Base-by-base conservation (phyloP, 2,329 filamentous ascomycete species). In the Arachnomyces sp. region DNA sequence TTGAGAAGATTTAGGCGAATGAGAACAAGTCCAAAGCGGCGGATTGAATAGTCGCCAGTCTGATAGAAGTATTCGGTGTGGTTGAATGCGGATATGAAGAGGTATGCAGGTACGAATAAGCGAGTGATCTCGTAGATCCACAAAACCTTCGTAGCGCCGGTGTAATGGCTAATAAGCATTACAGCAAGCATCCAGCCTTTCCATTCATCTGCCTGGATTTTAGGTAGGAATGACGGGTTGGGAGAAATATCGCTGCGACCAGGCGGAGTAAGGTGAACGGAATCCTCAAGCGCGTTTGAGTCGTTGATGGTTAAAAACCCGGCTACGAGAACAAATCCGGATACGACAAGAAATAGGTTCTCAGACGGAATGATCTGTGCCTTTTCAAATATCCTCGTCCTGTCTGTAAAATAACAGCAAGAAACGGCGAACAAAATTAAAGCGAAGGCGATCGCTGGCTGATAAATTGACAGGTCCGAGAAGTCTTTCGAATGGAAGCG, bases 181-280 rank as follows among this genome's bases (percentile, higher is more conserved):
- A 70, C 57, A 11, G 68, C 65, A 47, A 81, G 77, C 74, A 82
- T 78, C 67, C 76, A 74, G 2, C 80, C 80, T 59, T 81, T 82
- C 71, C 77, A 80, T 53, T 83, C 80, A 45, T 81, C 71, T 0
- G 74, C 75, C 48, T 81, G 75, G 34, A 72, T 65, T 37, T 77
- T 67, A 1, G 72, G 67, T 4, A 81, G 59, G 39, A 74, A 71
- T 30, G 43, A 17, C 48, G 39, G 21, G 44, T 47, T 3, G 60
- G n/a, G 7, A 59, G 52, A 4, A 52, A 41, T 3, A 56, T 17
- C 21, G 21, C 9, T 25, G 21, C 21, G 21, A 9, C 21, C 21
- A 25, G 21, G 21, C 9, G 21, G 21, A 25, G 21, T 25, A 25
- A 25, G 21, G 9, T 25, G 21, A 9, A 25, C 9, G 21, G 21